Evolutionary conservation across 2,329 filamentous ascomycete genomes (phyloP), one percentile per base, ranked within the genome.

Genomic region (Diaporthe sp.): DNA sequence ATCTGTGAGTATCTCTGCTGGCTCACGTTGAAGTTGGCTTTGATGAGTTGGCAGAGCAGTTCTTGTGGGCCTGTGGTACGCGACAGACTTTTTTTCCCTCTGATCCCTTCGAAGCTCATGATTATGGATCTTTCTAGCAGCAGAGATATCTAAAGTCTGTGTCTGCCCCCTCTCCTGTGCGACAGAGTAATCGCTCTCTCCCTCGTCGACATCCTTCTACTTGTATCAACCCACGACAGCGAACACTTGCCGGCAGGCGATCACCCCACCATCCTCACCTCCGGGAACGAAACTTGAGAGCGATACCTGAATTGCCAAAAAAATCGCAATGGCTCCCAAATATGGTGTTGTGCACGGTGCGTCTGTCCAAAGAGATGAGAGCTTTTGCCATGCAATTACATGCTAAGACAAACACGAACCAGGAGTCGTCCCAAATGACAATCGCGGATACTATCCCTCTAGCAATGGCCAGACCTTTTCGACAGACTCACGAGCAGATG

Each of bases 31-130:
- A n/a, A 19, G 63, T 39, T 66, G 44, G 19, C 42, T 42, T 37
- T 51, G 63, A 51, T 66, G 44, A 66, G 30, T 30, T 51, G 63
- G 44, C 63, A 35, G 10, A 37, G 44, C 22, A 66, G 13, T 51
- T 51, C 30, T 37, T 51, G 44, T 66, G 63, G 63, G 63, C 44
- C 63, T 37, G 63, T 37, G 44, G 13, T 66, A 50, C 32, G 30
- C 42, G 22, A 37, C 10, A 47, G 27, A 19, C 2, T n/a, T 66
- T 37, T 47, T 9, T 39, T 66, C 7, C 19, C 5, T 53, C 35
- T 65, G 17, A 19, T 25, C 19, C 30, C 25, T 47, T 65, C 27
- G 17, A 13, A 35, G 4, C 13, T 37, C 30, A 66, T 19, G 15
- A 37, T 37, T 13, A 51, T 53, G 44, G 13, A 39, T 51, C 32